A percentile compares a stretch with the other conserved stretches of the same genome.
Evolutionary conservation across 1,284 basidiomycete genomes (phyloP).

Genomic region (Ceratobasidium sp.): DNA sequence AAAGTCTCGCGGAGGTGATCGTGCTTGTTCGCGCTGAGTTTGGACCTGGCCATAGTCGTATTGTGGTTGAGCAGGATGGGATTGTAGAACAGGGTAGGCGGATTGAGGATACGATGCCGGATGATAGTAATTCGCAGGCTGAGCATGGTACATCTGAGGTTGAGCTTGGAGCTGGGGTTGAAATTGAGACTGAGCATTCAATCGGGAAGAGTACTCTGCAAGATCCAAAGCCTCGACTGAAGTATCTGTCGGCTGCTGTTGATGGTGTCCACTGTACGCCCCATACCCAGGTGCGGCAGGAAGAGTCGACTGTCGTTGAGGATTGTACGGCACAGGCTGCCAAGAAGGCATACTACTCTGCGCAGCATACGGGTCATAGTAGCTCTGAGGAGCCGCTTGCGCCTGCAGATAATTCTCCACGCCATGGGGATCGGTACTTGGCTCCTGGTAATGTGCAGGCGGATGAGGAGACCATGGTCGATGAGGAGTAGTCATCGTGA

Average conservation of each 20-base stretch:
- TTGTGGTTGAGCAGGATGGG: slow-evolving; percentile 8
- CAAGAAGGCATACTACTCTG: slow-evolving; percentile 26
- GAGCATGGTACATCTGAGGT: slow-evolving; percentile 14
- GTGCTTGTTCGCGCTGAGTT: slow-evolving; percentile 1
- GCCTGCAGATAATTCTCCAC: slow-evolving; percentile 30
- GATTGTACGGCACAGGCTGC: not conserved
- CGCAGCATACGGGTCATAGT: slow-evolving; percentile 37
- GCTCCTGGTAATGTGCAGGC: slow-evolving; percentile 38
- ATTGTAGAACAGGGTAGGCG: slow-evolving; percentile 11
- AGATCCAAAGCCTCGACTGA: slow-evolving; percentile 40
- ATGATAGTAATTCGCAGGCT: slow-evolving; percentile 6
- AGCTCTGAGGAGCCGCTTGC: not conserved
- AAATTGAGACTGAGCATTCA: slow-evolving; percentile 25
- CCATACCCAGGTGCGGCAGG: slow-evolving; percentile 21
- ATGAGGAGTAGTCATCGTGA: slow-evolving; percentile 31
- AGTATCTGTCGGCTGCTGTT: slow-evolving; percentile 38
- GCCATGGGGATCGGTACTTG: slow-evolving; percentile 27
- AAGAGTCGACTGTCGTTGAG: slow-evolving; percentile 12
- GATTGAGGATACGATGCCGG: slow-evolving; percentile 12
- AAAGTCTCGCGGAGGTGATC: slow-evolving; percentile 22
- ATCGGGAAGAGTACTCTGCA: slow-evolving; percentile 16
- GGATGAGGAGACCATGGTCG: slow-evolving; percentile 43
- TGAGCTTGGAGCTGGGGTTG: slow-evolving; percentile 20
- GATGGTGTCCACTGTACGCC: slow-evolving; percentile 1
- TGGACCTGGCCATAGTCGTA: slow-evolving; percentile 5